Base-by-base conservation (phyloP, 2,329 filamentous ascomycete genomes). In the Fragosphaeria purpurea region DNA sequence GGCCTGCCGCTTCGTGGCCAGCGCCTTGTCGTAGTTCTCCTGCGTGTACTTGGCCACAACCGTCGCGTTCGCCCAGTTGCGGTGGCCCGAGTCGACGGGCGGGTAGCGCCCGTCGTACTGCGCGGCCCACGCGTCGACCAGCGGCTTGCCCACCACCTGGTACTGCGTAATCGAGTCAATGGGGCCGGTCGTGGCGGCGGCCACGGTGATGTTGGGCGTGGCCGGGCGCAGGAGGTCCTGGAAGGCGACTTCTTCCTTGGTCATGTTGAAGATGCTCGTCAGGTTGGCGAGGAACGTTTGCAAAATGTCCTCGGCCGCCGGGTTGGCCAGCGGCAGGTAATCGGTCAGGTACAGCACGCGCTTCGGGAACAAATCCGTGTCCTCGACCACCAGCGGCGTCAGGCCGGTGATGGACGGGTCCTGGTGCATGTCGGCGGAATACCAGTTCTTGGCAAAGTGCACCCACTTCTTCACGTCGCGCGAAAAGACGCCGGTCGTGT, bases 271-370 rank as follows among this genome's bases (percentile, higher is more conserved):
- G 6, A 67, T 55, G 4, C 58, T 44, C 4, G 62, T 62, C 50
- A 68, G 53, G 41, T 66, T 64, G 11, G 43, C 53, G 41, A 70
- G 63, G 54, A 70, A 69, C 0, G 51, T 52, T 53, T 68, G 63
- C 0, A 70, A 59, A 7, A 70, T 61, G 1, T 60, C 58, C 39
- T 69, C 65, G 0, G 67, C 66, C 2, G 66, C 65, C 0, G 67
- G 63, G 50, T 69, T 70, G 51, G 59, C 64, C 3, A 70, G 58
- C 0, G 68, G 68, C 0, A 70, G 59, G 48, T 70, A 70, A 44
- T 71, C 69, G 4, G 58, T 60, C 2, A 66, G 65, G 50, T 70
- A 70, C 2, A 69, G 52, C 31, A 70, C 61, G 1, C 63, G 62
- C 52, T 67, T 68, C 6, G 67, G 67, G 46, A 65, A 69, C 0